phyloP scores from a whole-genome alignment of 768 basidiomycete species.

The Mycena metata region DNA sequence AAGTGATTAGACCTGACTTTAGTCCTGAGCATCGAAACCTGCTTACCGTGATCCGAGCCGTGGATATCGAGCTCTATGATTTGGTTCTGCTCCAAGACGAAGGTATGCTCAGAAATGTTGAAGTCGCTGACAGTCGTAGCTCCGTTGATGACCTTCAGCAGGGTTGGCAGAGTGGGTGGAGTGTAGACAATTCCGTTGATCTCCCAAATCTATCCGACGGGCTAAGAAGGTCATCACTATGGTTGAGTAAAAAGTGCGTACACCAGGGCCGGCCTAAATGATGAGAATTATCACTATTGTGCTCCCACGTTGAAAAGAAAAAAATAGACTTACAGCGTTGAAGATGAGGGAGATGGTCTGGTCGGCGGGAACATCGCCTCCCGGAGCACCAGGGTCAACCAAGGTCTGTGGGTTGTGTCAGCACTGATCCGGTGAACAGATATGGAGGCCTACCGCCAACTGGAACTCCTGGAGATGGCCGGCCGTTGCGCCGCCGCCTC shows the following conservation, averaged over 20 bases:
- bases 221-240: background rate
- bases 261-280: conserved; percentile 25
- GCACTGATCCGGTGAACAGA: no score
- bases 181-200: conserved; percentile 42
- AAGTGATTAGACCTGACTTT: background rate
- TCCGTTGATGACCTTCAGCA: conserved; percentile 44
- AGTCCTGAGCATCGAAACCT: background rate
- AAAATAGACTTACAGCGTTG: background rate
- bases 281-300: background rate
- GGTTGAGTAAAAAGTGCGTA: background rate
- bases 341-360: conserved; percentile 30
- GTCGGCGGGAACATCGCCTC: conserved; percentile 35
- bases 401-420: conserved; percentile 4
- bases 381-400: conserved; percentile 27
- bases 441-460: background rate
- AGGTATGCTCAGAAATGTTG: conserved; percentile 40
- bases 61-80: conserved; percentile 43
- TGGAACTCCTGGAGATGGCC: conserved; percentile 12
- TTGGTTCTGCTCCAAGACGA: conserved; percentile 37
- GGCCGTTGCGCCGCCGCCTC: background rate
- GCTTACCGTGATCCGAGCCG: conserved; percentile 41
- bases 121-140: conserved; percentile 35
- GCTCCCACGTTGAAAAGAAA: no score
- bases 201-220: conserved; percentile 23
- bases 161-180: conserved; percentile 40